Base-by-base conservation (phyloP, 768 basidiomycete genomes). In the Tricholoma bakamatsutake region DNA sequence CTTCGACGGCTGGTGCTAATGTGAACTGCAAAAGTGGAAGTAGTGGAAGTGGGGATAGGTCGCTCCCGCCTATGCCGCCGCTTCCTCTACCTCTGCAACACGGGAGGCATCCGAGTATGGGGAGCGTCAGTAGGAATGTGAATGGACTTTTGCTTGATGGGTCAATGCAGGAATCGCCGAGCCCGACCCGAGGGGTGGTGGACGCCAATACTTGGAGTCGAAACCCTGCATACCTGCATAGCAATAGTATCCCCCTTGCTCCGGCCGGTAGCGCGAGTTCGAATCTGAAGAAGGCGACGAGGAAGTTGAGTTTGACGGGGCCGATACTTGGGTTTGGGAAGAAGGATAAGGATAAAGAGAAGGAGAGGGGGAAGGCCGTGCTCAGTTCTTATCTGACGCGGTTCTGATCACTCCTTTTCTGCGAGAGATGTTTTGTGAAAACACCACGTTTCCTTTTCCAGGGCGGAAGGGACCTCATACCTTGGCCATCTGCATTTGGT, bases 221-320 rank as follows among this genome's bases (percentile, higher is more conserved):
- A 21, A 17, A 21, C 4, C 40, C 18, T 18, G 18, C 15, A 2
- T 18, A 42, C 18, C 18, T 30, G 28, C 46, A 9, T 48, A 31
- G 18, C 17, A 62, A 57, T 21, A 68, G 57, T 50, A 61, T 59
- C 33, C 57, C 54, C 15, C 3, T 8, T 37, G 50, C 18, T n/a
- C 24, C 37, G 2, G 33, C 39, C 10, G 21, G 52, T 66, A 64
- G 39, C 58, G 53, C 21, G 55, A 37, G 35, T 37, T 37, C 62
- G 17, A 61, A 54, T 11, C 58, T 71, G 55, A 80, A 72, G 63
- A 71, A 72, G 40, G 73, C 81, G 57, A 77, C 73, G 63, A 75
- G 87, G 54, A 90, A 90, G 71, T 68, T 90, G 69, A 90, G 88
- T 66, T 66, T 90, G 55, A 78, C 78, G 21, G 76, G 80, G 50